A percentile compares a stretch with the other conserved stretches of the same genome.
Conservation (phyloP, 805 yeast species). For the Starmerella sirachaensis region DNA sequence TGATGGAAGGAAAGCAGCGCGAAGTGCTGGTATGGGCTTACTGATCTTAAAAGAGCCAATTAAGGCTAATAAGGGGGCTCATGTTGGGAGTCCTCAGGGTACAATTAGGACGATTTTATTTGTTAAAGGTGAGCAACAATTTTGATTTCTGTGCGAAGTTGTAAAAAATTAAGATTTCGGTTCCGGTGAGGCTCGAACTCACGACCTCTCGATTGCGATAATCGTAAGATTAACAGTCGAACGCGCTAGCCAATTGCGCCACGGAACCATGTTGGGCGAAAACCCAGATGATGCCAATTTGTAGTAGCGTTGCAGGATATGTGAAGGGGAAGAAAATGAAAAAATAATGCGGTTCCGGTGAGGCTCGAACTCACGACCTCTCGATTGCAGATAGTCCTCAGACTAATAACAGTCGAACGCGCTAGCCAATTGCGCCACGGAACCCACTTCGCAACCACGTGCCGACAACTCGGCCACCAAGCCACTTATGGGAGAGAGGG, state of each 20-base stretch:
- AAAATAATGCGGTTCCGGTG: conserved; percentile 19
- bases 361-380: conserved; percentile 26
- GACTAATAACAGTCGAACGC: conserved; percentile 24
- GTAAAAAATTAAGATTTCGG: conserved; percentile 1
- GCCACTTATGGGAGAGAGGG: neutral
- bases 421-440: conserved; percentile 25
- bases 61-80: too few relatives aligned
- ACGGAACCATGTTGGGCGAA: conserved; percentile 17
- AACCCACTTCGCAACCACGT: too few relatives aligned
- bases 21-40: neutral
- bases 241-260: conserved; percentile 25
- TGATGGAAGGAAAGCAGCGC: neutral
- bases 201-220: conserved; percentile 21
- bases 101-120: conserved; percentile 3
- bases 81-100: too few relatives aligned
- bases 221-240: conserved; percentile 15
- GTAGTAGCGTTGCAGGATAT: neutral
- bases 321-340: neutral
- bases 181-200: conserved; percentile 19
- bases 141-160: neutral
- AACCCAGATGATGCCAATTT: neutral
- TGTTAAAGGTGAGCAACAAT: conserved; percentile 3
- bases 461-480: too few relatives aligned
- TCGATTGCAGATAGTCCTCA: conserved; percentile 18
- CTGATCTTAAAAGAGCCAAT: neutral